A percentile compares a stretch with the other conserved stretches of the same genome.
Conservation (phyloP, 805 yeast genomes). For the Candida odintsovae region DNA sequence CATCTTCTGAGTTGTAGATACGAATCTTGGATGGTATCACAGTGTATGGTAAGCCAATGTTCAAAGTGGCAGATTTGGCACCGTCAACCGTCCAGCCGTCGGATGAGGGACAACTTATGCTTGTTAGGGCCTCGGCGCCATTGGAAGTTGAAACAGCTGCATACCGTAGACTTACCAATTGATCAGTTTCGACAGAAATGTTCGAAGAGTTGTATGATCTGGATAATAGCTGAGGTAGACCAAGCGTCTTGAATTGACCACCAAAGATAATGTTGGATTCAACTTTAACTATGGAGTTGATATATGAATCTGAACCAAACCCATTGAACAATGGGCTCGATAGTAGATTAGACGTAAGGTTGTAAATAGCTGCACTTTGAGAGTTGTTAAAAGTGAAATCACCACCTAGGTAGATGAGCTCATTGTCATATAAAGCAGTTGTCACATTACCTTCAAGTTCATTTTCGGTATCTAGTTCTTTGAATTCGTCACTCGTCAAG, state of each 20-base stretch:
- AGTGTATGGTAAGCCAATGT: conserved; percentile 49
- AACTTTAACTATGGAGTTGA: conserved; percentile 57
- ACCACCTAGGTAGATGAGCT: conserved; percentile 75
- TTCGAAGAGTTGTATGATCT: conserved; percentile 34
- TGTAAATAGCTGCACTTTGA: conserved; percentile 60
- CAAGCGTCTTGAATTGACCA: conserved; percentile 57
- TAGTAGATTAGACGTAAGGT: conserved; percentile 37
- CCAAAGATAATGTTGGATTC: conserved; percentile 65
- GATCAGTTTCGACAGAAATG: conserved; percentile 46
- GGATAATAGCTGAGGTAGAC: conserved; percentile 20
- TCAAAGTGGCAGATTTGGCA: conserved; percentile 57
- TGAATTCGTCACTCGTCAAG: conserved; percentile 22
- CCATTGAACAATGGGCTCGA: conserved; percentile 66
- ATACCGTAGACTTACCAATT: conserved; percentile 50
- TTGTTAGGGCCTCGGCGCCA: conserved; percentile 23
- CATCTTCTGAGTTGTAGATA: conserved; percentile 52
- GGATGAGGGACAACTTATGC: conserved; percentile 48
- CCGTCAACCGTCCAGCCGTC: conserved; percentile 48
- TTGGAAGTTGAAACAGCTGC: conserved; percentile 47
- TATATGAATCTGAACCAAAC: conserved; percentile 50
- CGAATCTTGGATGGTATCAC: conserved; percentile 68
- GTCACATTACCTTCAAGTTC: conserved; percentile 33
- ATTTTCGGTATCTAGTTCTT: conserved; percentile 21
- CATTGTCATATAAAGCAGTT: conserved; percentile 42
- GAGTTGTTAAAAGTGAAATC: conserved; percentile 49